Base-by-base conservation (phyloP, 2,329 filamentous ascomycete genomes). In the Aspergillus fumigatiaffinis region DNA sequence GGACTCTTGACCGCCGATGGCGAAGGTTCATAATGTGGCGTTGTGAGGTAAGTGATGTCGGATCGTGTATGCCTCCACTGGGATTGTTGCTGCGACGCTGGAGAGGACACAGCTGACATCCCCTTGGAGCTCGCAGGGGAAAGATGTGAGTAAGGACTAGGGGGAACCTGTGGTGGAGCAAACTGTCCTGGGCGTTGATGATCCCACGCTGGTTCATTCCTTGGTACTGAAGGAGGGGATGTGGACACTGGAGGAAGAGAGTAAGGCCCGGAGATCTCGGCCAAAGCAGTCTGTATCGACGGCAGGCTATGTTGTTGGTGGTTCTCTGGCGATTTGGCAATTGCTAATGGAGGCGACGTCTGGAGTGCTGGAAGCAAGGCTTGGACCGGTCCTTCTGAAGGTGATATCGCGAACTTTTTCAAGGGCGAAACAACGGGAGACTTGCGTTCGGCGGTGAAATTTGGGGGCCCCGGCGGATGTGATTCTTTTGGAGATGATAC, bases 291-390 rank as follows among this genome's bases (percentile, higher is more conserved):
- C 38, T 71, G 66, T 20, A 80, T 67, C 1, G 77, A 74, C 1
- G 78, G 78, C 7, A 80, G 64, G 49, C 74, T 62, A 72, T 73
- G 41, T 14, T 47, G 44, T 25, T 47, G 44, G 60, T 68, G 32
- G 63, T 65, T 67, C 4, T 76, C 73, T 1, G 73, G 70, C 3
- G 75, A 73, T 49, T 65, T 68, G 28, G 64, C 64, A 9, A 68
- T 64, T 20, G 66, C 66, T 5, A 71, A 71, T 3, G 66, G 69
- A 26, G 71, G 67, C n/a, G 70, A 69, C 10, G 75, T 72, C 41
- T 76, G 71, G 47, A 78, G 66, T 9, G 72, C 72, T 21, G 76
- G 73, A 5, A 79, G 68, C 8, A 71, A 69, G 52, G 75, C 65
- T 28, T 68, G 65, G 20, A 63, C 58, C 49, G 71, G 62, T 14